These are phyloP conservation scores for Solanum chacoense DNA, from an alignment of 305 asterid genomes.

Conservation along the genomic window DNA sequence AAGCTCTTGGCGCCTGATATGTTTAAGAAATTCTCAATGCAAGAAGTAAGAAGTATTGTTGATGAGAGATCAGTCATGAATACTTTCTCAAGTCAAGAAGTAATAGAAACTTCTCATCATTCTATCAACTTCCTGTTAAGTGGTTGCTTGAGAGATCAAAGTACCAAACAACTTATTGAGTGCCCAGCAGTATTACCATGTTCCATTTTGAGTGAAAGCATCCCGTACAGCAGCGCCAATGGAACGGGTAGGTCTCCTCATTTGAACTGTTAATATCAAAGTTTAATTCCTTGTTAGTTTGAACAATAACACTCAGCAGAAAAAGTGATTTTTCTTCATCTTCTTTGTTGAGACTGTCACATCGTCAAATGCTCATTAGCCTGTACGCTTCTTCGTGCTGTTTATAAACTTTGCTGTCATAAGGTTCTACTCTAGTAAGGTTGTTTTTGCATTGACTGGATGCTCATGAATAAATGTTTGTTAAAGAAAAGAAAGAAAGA, in stretches of 20 bases:
- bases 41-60: not conserved
- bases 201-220: not conserved
- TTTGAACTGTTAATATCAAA: not conserved
- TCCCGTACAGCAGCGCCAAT: not conserved
- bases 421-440: not conserved
- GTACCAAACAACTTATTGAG: not conserved
- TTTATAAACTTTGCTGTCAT: not conserved
- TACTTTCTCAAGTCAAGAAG: not conserved
- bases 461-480: not conserved
- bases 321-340: not conserved
- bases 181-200: slow-evolving; percentile 1
- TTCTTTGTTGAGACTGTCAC: not conserved
- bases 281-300: not conserved
- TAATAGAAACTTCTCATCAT: not conserved
- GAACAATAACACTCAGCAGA: not conserved
- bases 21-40: not conserved
- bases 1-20: not conserved
- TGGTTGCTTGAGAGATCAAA: not conserved
- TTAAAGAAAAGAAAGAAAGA: not conserved
- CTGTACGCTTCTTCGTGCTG: not conserved
- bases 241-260: not conserved
- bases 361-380: not conserved
- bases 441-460: not conserved
- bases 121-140: not conserved
- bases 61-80: not conserved